A percentile compares a stretch with the other conserved stretches of the same genome.
These are phyloP conservation scores for Coccinonectria pachysandricola DNA, from an alignment of 2,329 filamentous ascomycete species.

Conservation along the genomic window DNA sequence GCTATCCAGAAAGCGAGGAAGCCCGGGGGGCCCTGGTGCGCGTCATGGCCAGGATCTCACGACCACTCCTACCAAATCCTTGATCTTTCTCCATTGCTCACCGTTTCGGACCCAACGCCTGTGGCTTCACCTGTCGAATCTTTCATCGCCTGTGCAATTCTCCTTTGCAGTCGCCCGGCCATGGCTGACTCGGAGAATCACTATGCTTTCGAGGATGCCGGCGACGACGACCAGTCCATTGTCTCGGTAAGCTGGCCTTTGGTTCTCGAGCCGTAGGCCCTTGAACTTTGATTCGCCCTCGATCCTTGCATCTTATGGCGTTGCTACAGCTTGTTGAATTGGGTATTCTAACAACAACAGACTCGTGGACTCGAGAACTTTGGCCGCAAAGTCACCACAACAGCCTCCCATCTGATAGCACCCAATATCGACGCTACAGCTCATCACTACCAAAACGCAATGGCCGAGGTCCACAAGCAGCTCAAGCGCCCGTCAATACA, in stretches of 20 bases:
- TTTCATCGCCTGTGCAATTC: too few relatives aligned
- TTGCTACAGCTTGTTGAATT: too few relatives aligned
- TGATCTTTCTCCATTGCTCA: too few relatives aligned
- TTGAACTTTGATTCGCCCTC: too few relatives aligned
- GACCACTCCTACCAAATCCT: constrained; percentile 18
- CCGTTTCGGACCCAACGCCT: too few relatives aligned
- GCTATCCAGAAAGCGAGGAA: too few relatives aligned
- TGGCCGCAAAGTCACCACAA: constrained; percentile 87
- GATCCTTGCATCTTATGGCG: too few relatives aligned
- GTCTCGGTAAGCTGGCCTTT: constrained; percentile 26
- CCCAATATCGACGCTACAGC: constrained; percentile 42
- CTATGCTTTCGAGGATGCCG: constrained; percentile 35
- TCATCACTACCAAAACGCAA: constrained; percentile 73
- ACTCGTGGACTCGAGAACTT: constrained; percentile 85
- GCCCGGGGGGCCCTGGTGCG: too few relatives aligned
- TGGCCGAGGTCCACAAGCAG: constrained; percentile 83
- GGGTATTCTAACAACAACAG: constrained; percentile 45
- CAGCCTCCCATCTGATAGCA: constrained; percentile 80
- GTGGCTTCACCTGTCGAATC: too few relatives aligned
- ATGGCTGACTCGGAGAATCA: constrained; percentile 34
- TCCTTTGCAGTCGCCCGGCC: too few relatives aligned
- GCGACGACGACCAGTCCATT: constrained; percentile 39
- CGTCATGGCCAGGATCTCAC: too few relatives aligned
- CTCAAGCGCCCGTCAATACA: constrained; percentile 75
- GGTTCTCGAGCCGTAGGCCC: too few relatives aligned